Conservation (phyloP, 345 rosid genomes). For the Clausena lansium region DNA sequence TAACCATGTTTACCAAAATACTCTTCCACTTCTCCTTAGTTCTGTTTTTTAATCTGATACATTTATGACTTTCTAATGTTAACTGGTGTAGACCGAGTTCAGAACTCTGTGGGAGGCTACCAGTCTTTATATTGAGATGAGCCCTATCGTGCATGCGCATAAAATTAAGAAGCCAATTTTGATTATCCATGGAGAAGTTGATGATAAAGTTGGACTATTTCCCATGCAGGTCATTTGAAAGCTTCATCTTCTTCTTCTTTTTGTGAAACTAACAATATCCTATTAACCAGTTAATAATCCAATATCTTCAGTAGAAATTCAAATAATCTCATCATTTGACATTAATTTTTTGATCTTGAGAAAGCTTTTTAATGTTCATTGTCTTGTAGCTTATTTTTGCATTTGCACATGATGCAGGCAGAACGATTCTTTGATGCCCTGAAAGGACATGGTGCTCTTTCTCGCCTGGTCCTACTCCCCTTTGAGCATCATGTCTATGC, state of each 20-base stretch:
- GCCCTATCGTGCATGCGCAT: slow-evolving; percentile 94
- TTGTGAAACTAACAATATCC: not conserved
- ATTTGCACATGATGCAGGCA: slow-evolving; percentile 50
- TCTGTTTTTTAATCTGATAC: slow-evolving; percentile 13
- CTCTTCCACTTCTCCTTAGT: not conserved
- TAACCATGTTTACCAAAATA: slow-evolving; percentile 1
- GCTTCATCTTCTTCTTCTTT: not conserved
- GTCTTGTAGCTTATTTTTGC: slow-evolving; percentile 8
- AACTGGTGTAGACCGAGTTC: slow-evolving; percentile 74
- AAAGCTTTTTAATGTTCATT: not conserved
- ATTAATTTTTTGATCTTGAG: not conserved
- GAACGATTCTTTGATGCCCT: slow-evolving; percentile 94
- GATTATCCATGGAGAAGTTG: slow-evolving; percentile 97
- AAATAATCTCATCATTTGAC: not conserved
- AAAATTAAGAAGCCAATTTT: slow-evolving; percentile 94
- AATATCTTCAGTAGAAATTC: not conserved
- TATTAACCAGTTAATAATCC: not conserved
- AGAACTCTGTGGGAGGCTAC: slow-evolving; percentile 99
- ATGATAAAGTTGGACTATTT: slow-evolving; percentile 88
- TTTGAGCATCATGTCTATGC: slow-evolving; percentile 94
- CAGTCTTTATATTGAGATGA: slow-evolving; percentile 79
- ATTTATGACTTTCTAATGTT: slow-evolving; percentile 9
- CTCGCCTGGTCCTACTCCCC: slow-evolving; percentile 88
- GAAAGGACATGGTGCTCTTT: slow-evolving; percentile 92
- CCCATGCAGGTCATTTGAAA: slow-evolving; percentile 79